phyloP scores from a whole-genome alignment of 441 rosid genomes.

The Brassica hybrid region DNA sequence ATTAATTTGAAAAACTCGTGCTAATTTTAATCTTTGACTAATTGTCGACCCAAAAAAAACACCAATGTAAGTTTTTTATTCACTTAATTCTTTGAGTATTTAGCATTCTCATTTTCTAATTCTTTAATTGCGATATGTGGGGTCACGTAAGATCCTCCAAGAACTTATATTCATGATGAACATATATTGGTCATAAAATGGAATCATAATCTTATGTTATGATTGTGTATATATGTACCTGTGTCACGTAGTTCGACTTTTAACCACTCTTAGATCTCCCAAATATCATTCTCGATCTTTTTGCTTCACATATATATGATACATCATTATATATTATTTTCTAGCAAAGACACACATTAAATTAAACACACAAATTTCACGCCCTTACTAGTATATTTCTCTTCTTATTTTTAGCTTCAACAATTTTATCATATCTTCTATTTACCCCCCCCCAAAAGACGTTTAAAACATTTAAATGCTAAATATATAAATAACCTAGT shows the following conservation, averaged over 20 bases:
- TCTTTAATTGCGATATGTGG: constrained; percentile 40
- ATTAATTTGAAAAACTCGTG: constrained; percentile 19
- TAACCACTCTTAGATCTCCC: constrained; percentile 63
- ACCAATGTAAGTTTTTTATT: not conserved
- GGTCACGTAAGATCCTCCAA: constrained; percentile 54
- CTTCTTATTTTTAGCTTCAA: constrained; percentile 1
- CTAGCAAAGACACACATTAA: no score
- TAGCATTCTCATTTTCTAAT: not conserved
- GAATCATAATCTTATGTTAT: constrained; percentile 65
- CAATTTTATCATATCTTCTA: not conserved
- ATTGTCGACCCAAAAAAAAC: not conserved
- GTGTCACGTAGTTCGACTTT: constrained; percentile 52
- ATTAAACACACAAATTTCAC: not conserved
- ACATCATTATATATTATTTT: no score
- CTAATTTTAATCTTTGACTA: constrained; percentile 17
- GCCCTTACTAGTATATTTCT: not conserved
- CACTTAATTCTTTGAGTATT: constrained; percentile 8
- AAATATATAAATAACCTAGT: not conserved
- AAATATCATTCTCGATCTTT: constrained; percentile 39
- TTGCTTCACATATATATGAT: constrained; percentile 38
- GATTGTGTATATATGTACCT: constrained; percentile 52
- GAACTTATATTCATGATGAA: constrained; percentile 48
- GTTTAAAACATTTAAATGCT: no score
- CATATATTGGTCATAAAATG: constrained; percentile 54
- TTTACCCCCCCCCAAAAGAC: not conserved